phyloP scores from a whole-genome alignment of 2,329 filamentous ascomycete species.

The Parastagonospora avenae region DNA sequence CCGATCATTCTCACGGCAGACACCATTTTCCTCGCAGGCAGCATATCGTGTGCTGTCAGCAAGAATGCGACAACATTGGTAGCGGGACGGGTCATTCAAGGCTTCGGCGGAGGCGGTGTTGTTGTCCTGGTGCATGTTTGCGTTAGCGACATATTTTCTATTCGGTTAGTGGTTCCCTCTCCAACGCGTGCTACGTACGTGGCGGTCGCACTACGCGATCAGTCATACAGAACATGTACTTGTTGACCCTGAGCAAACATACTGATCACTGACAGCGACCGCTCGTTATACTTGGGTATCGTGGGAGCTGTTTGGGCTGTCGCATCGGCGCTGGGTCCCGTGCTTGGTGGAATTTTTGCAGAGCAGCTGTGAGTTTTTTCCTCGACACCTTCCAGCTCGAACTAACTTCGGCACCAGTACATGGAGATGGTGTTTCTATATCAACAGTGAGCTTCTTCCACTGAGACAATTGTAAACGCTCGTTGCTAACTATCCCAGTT shows the following conservation, averaged over 20 bases:
- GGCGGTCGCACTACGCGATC: background rate
- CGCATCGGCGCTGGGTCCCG: constrained; percentile 59
- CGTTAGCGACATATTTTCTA: constrained; percentile 60
- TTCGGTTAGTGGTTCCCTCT: constrained; percentile 28
- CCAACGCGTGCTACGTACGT: no score
- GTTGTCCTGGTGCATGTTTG: constrained; percentile 59
- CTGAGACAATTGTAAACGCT: background rate
- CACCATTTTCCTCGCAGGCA: constrained; percentile 55
- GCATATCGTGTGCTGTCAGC: constrained; percentile 57
- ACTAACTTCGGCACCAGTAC: background rate
- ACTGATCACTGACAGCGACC: constrained; percentile 35
- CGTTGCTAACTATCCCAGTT: constrained; percentile 29
- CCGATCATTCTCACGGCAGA: constrained; percentile 42
- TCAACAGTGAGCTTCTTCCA: constrained; percentile 26
- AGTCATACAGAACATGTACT: background rate
- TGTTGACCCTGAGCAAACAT: background rate
- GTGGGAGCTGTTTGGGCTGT: constrained; percentile 61
- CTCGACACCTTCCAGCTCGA: no score
- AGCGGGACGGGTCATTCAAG: constrained; percentile 59
- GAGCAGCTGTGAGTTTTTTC: constrained; percentile 33
- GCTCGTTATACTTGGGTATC: constrained; percentile 58
- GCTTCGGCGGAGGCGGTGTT: constrained; percentile 59
- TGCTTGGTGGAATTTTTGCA: constrained; percentile 59
- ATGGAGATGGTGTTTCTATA: constrained; percentile 59
- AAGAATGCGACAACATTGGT: constrained; percentile 59